Evolutionary conservation across 257 asterid genomes (phyloP), one percentile per base, ranked within the genome.

Genomic region (Henckelia pumila): DNA sequence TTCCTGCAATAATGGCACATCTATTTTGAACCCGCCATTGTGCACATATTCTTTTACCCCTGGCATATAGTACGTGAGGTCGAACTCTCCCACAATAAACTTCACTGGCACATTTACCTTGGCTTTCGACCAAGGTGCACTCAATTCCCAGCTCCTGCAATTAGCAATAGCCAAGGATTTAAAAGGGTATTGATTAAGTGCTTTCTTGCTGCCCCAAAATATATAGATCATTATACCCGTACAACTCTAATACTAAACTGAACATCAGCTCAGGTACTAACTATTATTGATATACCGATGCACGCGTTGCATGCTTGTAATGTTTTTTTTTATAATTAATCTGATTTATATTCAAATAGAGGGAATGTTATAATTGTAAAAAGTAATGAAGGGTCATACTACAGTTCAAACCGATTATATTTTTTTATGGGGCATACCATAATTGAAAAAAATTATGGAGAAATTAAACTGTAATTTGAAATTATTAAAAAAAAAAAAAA

Each of bases 61-160:
- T 2, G 94, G 89, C 2, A 84, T 74, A 59, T 81, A 72, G 55
- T 88, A 90, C 16, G 89, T 79, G 6, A 90, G 64, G 77, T 88
- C 95, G 2, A 82, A 63, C 19, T 90, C 94, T 2, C 97, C 97
- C 2, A 87, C 85, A 0, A 87, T 59, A 74, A 87, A 89, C 68
- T 89, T 89, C 25, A 75, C 81, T 20, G 94, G 91, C 1, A 89
- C 88, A 57, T 68, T 76, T 9, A 87, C 30, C 30, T 78, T 72
- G 33, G 76, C 77, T 26, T 83, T 87, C 0, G 83, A 79, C 97
- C 94, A 89, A 17, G 88, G 53, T 29, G 84, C 92, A n/a, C 86
- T 81, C 10, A 83, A 35, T 66, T 90, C 95, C 95, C 92, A 90
- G 23, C 86, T 85, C 47, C 97, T 89, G 71, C 76, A 79, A 57